Evolutionary conservation across 2,329 filamentous ascomycete species (phyloP).

Genomic region (Hortaea sp.): DNA sequence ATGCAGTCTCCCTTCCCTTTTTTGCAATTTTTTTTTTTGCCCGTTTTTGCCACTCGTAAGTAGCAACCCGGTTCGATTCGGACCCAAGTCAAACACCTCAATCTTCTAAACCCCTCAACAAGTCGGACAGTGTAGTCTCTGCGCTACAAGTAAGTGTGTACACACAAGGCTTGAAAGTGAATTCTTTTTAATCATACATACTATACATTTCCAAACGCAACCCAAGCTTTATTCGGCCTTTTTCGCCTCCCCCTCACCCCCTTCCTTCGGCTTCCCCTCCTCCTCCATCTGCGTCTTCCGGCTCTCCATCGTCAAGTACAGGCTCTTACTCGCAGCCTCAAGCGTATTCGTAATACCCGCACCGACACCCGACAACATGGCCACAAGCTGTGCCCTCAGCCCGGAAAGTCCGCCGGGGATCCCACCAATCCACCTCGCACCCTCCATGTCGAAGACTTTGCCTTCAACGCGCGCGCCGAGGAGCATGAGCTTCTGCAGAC

Average conservation of each 20-base stretch:
- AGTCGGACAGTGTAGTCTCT: too few species aligned
- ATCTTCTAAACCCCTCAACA: too few species aligned
- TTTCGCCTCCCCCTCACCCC: not conserved
- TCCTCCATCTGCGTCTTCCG: slow-evolving; percentile 73
- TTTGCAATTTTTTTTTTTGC: too few species aligned
- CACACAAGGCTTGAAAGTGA: too few species aligned
- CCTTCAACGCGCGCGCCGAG: slow-evolving; percentile 82
- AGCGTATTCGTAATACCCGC: slow-evolving; percentile 67
- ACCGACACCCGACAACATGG: slow-evolving; percentile 69
- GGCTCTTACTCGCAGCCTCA: slow-evolving; percentile 66
- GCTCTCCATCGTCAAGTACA: slow-evolving; percentile 84
- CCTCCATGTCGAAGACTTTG: slow-evolving; percentile 67
- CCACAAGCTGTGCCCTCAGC: slow-evolving; percentile 70
- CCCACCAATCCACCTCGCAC: slow-evolving; percentile 59
- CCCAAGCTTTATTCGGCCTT: not conserved
- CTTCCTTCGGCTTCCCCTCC: slow-evolving; percentile 35
- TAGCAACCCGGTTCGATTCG: too few species aligned
- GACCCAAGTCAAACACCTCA: too few species aligned
- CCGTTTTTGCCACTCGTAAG: too few species aligned
- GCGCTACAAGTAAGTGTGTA: too few species aligned
- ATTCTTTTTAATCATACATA: not conserved
- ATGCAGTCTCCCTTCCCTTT: too few species aligned
- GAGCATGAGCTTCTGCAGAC: slow-evolving; percentile 76
- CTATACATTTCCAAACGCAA: not conserved
- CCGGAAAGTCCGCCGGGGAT: slow-evolving; percentile 76